These are phyloP conservation scores for Lentinula lateritia DNA, from an alignment of 768 basidiomycete genomes.

Conservation along the genomic window DNA sequence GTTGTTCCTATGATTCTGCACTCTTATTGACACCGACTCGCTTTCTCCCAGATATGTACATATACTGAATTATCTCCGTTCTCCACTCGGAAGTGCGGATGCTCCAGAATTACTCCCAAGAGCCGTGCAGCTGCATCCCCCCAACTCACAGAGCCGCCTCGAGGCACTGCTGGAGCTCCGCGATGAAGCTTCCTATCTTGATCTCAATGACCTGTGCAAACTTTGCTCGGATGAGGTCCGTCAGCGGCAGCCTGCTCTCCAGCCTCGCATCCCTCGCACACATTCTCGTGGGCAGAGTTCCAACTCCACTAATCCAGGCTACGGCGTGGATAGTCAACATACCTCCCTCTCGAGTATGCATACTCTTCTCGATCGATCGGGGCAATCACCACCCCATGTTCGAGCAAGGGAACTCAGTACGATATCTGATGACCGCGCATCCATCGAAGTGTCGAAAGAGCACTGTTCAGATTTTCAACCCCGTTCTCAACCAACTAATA, in stretches of 20 bases:
- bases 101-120: conserved; percentile 54
- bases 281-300: conserved; percentile 32
- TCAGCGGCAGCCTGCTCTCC: conserved; percentile 28
- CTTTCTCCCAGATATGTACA: conserved; percentile 52
- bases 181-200: conserved; percentile 76
- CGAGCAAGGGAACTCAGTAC: conserved; percentile 26
- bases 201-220: conserved; percentile 54
- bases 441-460: not conserved
- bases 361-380: conserved; percentile 46
- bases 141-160: conserved; percentile 38
- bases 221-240: conserved; percentile 68
- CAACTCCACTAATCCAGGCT: conserved; percentile 17
- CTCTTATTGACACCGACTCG: conserved; percentile 1
- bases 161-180: conserved; percentile 70
- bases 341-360: conserved; percentile 57
- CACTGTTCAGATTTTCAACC: not conserved
- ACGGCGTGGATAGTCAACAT: conserved; percentile 40
- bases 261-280: not conserved
- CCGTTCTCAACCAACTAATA: conserved; percentile 11
- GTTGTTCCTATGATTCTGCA: not conserved
- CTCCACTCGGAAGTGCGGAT: conserved; percentile 39
- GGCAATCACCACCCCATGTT: conserved; percentile 12
- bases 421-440: conserved; percentile 2
- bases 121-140: conserved; percentile 42
- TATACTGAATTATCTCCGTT: conserved; percentile 68